Evolutionary conservation across 225 moss, liverwort and hornwort genomes (phyloP).

Genomic region (Climacium dendroides): DNA sequence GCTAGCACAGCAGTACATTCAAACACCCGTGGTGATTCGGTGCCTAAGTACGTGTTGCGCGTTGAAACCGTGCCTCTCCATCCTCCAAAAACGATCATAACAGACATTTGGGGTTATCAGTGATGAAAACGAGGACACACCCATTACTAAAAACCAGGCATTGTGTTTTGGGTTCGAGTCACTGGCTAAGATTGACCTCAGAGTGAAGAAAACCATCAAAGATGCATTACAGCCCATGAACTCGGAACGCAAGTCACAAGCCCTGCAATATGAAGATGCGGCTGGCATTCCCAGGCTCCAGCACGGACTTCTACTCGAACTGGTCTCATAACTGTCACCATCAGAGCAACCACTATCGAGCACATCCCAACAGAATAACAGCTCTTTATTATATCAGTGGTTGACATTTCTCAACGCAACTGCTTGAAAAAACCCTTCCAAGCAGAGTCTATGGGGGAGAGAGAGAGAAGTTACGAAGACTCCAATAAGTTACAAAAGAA

Average conservation of each 20-base stretch:
- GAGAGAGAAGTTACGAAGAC: neutral
- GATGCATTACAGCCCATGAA: neutral
- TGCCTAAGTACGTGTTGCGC: slow-evolving; percentile 2
- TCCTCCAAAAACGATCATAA: slow-evolving; percentile 2
- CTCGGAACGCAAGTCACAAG: neutral
- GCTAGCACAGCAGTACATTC: neutral
- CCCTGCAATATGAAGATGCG: neutral
- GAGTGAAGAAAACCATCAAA: neutral
- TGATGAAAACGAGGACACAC: neutral
- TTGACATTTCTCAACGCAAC: neutral
- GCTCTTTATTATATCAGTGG: neutral
- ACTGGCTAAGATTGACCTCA: neutral
- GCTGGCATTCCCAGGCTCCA: neutral
- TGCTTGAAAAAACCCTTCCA: neutral
- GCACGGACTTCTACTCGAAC: neutral
- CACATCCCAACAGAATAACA: neutral
- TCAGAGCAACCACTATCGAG: neutral
- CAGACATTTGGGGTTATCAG: neutral
- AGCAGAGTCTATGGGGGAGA: neutral
- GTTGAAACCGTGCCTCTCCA: slow-evolving; percentile 8
- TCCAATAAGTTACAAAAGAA: neutral
- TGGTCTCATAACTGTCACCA: neutral
- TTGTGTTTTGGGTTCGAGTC: neutral
- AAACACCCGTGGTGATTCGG: slow-evolving; percentile 21
- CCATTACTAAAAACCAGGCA: neutral